Conservation (phyloP, 495 filamentous ascomycete species). For the Aspergillus biplanus region DNA sequence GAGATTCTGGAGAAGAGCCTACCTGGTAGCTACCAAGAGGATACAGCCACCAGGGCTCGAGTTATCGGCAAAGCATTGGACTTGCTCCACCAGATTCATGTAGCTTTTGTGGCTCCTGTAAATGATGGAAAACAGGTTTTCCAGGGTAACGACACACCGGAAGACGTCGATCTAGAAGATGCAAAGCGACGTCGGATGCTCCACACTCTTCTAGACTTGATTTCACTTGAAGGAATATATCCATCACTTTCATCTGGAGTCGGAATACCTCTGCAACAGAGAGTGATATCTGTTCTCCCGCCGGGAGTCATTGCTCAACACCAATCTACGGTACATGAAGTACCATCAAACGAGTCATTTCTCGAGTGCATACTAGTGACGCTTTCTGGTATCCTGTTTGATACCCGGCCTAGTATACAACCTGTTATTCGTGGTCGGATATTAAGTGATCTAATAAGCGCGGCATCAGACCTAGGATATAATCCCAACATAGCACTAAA, state of each 20-base stretch:
- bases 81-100: conserved; percentile 41
- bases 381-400: conserved; percentile 37
- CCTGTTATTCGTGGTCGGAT: conserved; percentile 47
- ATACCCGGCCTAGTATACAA: conserved; percentile 43
- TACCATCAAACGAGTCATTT: conserved; percentile 36
- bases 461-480: conserved; percentile 43
- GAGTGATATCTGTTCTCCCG: conserved; percentile 55
- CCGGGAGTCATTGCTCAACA: conserved; percentile 51
- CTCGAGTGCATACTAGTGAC: conserved; percentile 34
- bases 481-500: conserved; percentile 35
- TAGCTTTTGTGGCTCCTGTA: conserved; percentile 37
- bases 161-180: conserved; percentile 43
- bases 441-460: conserved; percentile 50
- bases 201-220: conserved; percentile 55
- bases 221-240: conserved; percentile 60
- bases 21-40: not conserved
- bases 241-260: conserved; percentile 57
- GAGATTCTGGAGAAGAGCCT: conserved; percentile 35
- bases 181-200: conserved; percentile 51
- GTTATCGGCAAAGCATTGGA: conserved; percentile 46
- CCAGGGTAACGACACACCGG: conserved; percentile 10
- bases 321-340: conserved; percentile 18
- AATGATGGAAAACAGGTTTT: conserved; percentile 17
- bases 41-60: conserved; percentile 21
- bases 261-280: conserved; percentile 57